Evolutionary conservation across 768 basidiomycete genomes (phyloP), one percentile per base, ranked within the genome.

Genomic region (Gymnopilus junonius): DNA sequence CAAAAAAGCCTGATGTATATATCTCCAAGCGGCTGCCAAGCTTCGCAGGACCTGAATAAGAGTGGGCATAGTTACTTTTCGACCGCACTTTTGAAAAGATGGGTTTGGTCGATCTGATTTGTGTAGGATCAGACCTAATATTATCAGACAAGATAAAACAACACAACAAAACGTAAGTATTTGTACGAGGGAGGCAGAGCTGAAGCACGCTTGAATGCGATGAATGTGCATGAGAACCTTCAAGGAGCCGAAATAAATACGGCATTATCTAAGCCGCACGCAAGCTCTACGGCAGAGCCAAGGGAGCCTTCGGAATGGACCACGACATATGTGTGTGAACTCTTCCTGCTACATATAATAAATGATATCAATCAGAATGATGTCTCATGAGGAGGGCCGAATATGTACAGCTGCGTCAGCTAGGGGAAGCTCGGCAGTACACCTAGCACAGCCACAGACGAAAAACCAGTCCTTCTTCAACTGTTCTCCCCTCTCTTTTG

Each of bases 381-480:
- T n/a, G n/a, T n/a, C n/a, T n/a, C n/a, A n/a, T n/a, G n/a, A n/a
- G n/a, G n/a, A n/a, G n/a, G n/a, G n/a, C n/a, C n/a, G n/a, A n/a
- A n/a, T n/a, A n/a, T n/a, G n/a, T n/a, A n/a, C n/a, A n/a, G n/a
- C n/a, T 12, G 27, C 34, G 35, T 51, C 27, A 59, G 20, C 35
- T 29, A 12, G 31, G 20, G 8, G 35, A 8, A 54, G 54, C 74
- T 79, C 78, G 45, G 59, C 65, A 25, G 62, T 29, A 71, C 87
- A 88, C 34, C 81, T 78, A 25, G 71, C 63, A 68, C 87, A 88
- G 11, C 65, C 70, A 69, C 87, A 87, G 1, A 73, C 75, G 63
- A 88, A 88, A 68, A 83, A 88, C 87, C 87, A 88, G 12, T 82
- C 83, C 40, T 76, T 75, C 29, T 74, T 71, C 46, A 88, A 70